These are phyloP conservation scores for Boechera stricta DNA, from an alignment of 345 rosid genomes.

Conservation along the genomic window DNA sequence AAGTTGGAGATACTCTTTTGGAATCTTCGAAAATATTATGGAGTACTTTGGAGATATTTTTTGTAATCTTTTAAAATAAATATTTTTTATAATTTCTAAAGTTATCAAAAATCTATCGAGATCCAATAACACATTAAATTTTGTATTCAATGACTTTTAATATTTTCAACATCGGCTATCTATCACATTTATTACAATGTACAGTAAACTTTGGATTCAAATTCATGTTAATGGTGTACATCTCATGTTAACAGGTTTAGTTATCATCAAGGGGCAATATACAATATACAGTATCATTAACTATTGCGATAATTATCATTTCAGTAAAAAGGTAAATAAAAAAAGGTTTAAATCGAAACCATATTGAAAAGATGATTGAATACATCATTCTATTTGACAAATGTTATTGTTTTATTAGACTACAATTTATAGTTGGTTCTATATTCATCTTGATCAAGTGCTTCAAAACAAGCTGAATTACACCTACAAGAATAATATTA, in stretches of 20 bases:
- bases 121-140: background rate
- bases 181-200: constrained; percentile 6
- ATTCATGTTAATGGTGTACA: background rate
- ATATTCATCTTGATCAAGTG: background rate
- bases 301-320: background rate
- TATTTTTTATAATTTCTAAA: too few species aligned
- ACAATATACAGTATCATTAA: background rate
- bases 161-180: background rate
- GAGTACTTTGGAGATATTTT: too few species aligned
- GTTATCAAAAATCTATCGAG: too few species aligned
- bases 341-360: background rate
- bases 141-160: background rate
- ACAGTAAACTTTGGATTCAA: background rate
- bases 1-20: too few species aligned
- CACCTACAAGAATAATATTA: background rate
- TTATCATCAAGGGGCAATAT: background rate
- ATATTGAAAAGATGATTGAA: background rate
- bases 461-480: background rate
- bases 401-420: background rate
- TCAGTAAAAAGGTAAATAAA: background rate
- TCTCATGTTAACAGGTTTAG: background rate
- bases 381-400: background rate
- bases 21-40: too few species aligned
- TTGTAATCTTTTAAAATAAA: too few species aligned
- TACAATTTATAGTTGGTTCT: background rate